Percentiles rank a stretch among this genome's conserved stretches.
Evolutionary conservation across 1,284 basidiomycete genomes (phyloP).

Genomic region (Fomitiporia mediterranea): DNA sequence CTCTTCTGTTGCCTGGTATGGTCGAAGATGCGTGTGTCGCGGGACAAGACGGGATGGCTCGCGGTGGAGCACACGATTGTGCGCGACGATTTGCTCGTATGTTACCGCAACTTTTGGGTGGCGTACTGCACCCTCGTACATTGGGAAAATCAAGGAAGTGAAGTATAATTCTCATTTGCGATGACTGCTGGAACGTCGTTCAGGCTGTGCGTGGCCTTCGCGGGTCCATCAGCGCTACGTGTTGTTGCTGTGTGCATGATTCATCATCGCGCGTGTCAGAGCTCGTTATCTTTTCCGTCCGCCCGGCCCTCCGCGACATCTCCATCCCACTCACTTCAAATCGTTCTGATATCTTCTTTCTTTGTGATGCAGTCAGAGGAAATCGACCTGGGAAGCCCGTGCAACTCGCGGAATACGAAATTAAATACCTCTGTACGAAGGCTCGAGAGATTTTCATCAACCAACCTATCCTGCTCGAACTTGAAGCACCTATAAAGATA

Average conservation of each 20-base stretch:
- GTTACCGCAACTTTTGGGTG: background rate
- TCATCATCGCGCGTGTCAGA: background rate
- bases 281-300: conserved; percentile 6
- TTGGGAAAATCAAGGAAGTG: too few relatives aligned
- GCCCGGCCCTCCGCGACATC: background rate
- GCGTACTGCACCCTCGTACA: background rate
- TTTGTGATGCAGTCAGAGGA: conserved; percentile 76
- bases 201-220: conserved; percentile 5
- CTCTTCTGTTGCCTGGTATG: background rate
- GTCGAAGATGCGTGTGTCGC: background rate
- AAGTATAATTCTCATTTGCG: too few relatives aligned
- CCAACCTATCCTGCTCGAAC: conserved; percentile 90
- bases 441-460: conserved; percentile 95
- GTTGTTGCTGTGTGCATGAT: conserved; percentile 1
- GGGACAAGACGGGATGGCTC: background rate
- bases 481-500: conserved; percentile 96
- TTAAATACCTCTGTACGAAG: conserved; percentile 93
- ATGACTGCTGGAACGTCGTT: background rate
- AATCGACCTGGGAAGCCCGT: conserved; percentile 93
- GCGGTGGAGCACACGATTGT: background rate
- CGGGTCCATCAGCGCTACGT: conserved; percentile 1
- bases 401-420: conserved; percentile 92
- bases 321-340: background rate
- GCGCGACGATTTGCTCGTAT: background rate
- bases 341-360: conserved; percentile 12